A percentile compares a stretch with the other conserved stretches of the same genome.
Conservation (phyloP, 352 stramenopile species). For the Pseudoperonospora humuli region DNA sequence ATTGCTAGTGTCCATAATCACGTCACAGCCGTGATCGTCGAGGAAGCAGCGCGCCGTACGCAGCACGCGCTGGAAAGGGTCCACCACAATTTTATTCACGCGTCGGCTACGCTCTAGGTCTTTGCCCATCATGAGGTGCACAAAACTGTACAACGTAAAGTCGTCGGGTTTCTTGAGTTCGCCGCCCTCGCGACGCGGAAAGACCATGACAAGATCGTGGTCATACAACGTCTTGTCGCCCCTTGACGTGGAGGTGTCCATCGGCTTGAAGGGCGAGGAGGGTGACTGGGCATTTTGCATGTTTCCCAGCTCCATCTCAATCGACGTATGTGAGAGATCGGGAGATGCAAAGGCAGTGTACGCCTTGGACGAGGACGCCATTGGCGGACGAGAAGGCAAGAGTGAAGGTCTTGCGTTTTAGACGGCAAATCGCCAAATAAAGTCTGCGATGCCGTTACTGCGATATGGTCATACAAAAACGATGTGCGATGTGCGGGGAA, state of each 20-base stretch:
- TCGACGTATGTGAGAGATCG: constrained; percentile 13
- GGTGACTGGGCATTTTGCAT: constrained; percentile 28
- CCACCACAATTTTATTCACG: constrained; percentile 42
- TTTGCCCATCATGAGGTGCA: constrained; percentile 62
- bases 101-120: constrained; percentile 33
- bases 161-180: constrained; percentile 57
- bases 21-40: constrained; percentile 45
- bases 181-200: constrained; percentile 50
- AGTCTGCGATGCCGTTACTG: neutral
- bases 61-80: constrained; percentile 64
- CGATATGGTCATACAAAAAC: too few relatives aligned
- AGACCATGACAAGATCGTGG: constrained; percentile 78
- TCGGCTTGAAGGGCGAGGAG: constrained; percentile 10
- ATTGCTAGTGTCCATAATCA: constrained; percentile 29
- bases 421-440: constrained; percentile 19
- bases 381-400: neutral
- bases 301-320: constrained; percentile 39
- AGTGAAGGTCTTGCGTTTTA: constrained; percentile 10
- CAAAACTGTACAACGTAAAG: constrained; percentile 57
- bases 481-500: too few relatives aligned
- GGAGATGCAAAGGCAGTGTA: constrained; percentile 39
- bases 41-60: constrained; percentile 64
- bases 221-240: constrained; percentile 58
- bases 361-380: constrained; percentile 10
- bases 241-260: neutral